Evolutionary conservation across 1,284 basidiomycete species (phyloP), one percentile per base, ranked within the genome.

Genomic region (Pseudozyma sp.): DNA sequence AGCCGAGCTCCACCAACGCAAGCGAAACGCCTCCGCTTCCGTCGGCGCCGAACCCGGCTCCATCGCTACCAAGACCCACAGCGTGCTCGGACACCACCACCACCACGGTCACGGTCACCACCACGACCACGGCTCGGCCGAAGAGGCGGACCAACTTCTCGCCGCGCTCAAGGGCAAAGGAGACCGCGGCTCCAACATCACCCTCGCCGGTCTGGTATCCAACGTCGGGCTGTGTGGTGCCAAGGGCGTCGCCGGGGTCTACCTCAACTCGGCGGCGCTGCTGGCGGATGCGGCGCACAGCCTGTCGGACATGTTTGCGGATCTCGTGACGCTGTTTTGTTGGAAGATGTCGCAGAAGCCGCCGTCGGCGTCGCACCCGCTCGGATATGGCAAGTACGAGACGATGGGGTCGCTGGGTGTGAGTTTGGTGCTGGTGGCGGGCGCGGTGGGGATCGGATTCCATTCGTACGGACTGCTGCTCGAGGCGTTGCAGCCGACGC

Each of bases 231-330:
- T 99, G 65, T 97, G 94, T 0, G 87, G 87, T 13, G 87, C 90
- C 31, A 99, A 99, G 84, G 95, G 94, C 30, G 81, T 89, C 10
- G 84, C 81, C 0, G 83, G 82, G 1, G 68, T 78, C 30, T 73
- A 73, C 44, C 76, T 83, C 29, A 94, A 97, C 83, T 94, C 93
- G 7, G 94, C 95, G 3, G 91, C 93, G 0, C 86, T 99, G 52
- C 88, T 99, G 9, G 96, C 97, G 3, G 96, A 99, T 81, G 95
- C 96, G 0, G 95, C 92, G 2, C 96, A 99, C 84, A 93, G 92
- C n/a, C 79, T 95, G 45, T 93, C 92, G 69, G 81, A 96, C 85
- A 87, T 95, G 29, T 85, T 95, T 58, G 92, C 92, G 7, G 97
- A 99, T 86, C 90, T 98, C 74, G 93, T 98, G 49, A 95, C 94